Evolutionary conservation across 2,329 filamentous ascomycete species (phyloP), one percentile per base, ranked within the genome.

Genomic region (Pseudocercospora crystallina): DNA sequence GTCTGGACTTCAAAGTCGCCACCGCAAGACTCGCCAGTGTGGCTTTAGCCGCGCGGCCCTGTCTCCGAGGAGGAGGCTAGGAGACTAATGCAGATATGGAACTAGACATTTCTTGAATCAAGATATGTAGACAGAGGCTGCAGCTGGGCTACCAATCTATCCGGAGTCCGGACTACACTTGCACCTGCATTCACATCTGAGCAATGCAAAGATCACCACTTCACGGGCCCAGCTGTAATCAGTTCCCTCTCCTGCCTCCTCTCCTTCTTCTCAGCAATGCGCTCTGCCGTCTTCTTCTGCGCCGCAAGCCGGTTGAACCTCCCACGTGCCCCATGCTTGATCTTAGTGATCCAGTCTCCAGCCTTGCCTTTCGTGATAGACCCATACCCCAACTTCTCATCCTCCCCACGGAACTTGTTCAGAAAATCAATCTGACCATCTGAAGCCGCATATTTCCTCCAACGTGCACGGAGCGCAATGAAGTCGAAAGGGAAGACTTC

Each of bases 261-360:
- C 33, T 66, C 78, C 37, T 75, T 79, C 65, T 79, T 83, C 47
- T 77, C 73, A 39, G 57, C 64, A 31, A 57, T 60, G 42, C 63
- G 67, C 48, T 64, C 65, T 2, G 62, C 64, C 29, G 63, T 68
- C 15, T 66, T 68, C 62, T 68, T 74, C 41, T 65, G 61, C 31
- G 30, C 49, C 20, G 40, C 40, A 14, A 63, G 57, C 39, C 58
- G 57, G 10, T 59, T 60, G 80, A 90, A 73, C 73, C 82, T 56
- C 71, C 87, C 69, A 76, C 81, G 76, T 1, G 88, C 89, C 0
- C 92, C 92, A 66, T 94, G 87, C 68, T 86, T 92, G 54, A 96
- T 66, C 70, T 95, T 95, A 7, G 89, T 95, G 58, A 97, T 95
- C 86, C 95, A 91, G 67, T 96, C 91, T 4, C 80, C 80, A 4